These are phyloP conservation scores for Suhomyces emberorum DNA, from an alignment of 805 yeast genomes.

Conservation along the genomic window DNA sequence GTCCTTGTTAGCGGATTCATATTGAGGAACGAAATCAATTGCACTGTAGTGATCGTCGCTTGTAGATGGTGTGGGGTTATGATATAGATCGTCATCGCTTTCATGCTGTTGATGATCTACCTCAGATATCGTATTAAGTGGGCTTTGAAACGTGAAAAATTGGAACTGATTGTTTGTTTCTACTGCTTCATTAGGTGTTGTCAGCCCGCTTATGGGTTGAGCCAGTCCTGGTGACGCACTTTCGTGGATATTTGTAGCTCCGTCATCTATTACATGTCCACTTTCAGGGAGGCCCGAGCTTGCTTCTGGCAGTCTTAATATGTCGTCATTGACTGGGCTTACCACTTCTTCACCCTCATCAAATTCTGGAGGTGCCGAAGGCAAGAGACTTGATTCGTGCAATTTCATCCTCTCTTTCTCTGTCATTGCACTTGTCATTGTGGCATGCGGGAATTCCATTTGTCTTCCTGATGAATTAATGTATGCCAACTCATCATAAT, in stretches of 20 bases:
- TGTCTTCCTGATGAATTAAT: neutral
- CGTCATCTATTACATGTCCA: no score
- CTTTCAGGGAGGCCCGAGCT: no score
- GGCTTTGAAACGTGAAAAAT: conserved; percentile 10
- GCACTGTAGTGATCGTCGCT: conserved; percentile 17
- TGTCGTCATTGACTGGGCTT: conserved; percentile 8
- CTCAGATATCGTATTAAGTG: conserved; percentile 5
- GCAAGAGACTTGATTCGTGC: conserved; percentile 58
- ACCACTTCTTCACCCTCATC: conserved; percentile 20
- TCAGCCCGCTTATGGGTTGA: neutral
- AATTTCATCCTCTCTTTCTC: conserved; percentile 58
- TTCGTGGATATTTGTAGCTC: neutral
- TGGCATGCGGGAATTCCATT: neutral
- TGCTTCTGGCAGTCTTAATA: conserved; percentile 7
- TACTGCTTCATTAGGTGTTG: neutral
- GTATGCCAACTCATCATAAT: conserved; percentile 6
- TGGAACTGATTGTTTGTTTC: conserved; percentile 5
- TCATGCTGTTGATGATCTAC: conserved; percentile 1
- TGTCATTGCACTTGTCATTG: conserved; percentile 20
- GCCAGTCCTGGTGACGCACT: neutral
- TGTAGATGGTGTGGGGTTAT: conserved; percentile 5
- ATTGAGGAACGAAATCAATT: conserved; percentile 35
- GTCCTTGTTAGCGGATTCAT: conserved; percentile 27
- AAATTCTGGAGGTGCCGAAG: conserved; percentile 47
- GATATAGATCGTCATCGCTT: conserved; percentile 17